Evolutionary conservation across 2,329 filamentous ascomycete genomes (phyloP).

Genomic region (Aspergillus pseudotamarii): DNA sequence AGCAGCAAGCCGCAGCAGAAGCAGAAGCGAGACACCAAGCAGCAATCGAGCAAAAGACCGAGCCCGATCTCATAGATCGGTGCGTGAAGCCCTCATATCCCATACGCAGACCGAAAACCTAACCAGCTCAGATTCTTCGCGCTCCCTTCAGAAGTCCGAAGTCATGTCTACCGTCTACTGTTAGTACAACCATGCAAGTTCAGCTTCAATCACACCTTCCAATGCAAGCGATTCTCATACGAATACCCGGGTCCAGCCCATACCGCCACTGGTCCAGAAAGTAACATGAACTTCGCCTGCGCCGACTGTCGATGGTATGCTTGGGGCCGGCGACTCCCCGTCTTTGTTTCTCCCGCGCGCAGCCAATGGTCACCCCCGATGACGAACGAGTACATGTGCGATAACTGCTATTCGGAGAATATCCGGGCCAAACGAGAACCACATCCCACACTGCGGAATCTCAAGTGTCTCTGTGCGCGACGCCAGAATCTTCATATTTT

Average conservation of each 20-base stretch:
- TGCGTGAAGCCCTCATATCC: neutral
- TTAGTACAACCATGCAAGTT: constrained; percentile 20
- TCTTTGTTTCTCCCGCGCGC: constrained; percentile 14
- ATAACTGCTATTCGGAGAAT: constrained; percentile 17
- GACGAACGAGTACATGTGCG: constrained; percentile 17
- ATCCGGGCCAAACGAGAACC: constrained; percentile 7
- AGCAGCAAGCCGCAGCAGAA: neutral
- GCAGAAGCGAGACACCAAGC: neutral
- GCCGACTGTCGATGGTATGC: neutral
- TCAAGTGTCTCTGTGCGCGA: neutral
- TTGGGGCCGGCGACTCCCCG: neutral
- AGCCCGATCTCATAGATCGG: neutral
- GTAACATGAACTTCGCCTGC: neutral
- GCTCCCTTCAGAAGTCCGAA: constrained; percentile 16
- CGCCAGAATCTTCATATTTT: neutral
- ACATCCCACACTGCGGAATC: neutral
- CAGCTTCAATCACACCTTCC: constrained; percentile 5
- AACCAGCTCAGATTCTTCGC: constrained; percentile 9
- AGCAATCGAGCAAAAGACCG: neutral
- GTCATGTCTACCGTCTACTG: constrained; percentile 12
- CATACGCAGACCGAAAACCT: neutral
- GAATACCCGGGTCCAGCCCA: neutral
- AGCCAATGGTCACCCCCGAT: constrained; percentile 15
- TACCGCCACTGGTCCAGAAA: neutral
- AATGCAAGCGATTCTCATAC: neutral